phyloP scores from a whole-genome alignment of 805 yeast genomes.

The Allodekkera sacchari region DNA sequence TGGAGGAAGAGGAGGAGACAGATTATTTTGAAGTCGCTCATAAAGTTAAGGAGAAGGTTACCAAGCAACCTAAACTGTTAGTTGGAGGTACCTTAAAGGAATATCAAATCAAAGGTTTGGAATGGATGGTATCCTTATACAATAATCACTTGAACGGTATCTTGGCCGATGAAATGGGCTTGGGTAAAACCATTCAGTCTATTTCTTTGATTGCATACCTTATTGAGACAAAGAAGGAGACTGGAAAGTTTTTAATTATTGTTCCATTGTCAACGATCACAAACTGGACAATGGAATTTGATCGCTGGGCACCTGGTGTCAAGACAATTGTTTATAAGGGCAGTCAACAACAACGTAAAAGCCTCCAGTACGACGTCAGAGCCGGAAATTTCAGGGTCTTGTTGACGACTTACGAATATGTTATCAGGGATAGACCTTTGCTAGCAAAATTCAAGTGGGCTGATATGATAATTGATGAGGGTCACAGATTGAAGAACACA shows the following conservation, averaged over 20 bases:
- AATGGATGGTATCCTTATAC: conserved; percentile 60
- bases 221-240: conserved; percentile 55
- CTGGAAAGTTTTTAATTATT: conserved; percentile 67
- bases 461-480: conserved; percentile 87
- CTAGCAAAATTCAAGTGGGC: conserved; percentile 66
- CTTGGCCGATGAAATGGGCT: conserved; percentile 61
- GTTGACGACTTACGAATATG: conserved; percentile 75
- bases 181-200: conserved; percentile 68
- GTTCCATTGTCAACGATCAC: conserved; percentile 81
- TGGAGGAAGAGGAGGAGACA: conserved; percentile 41
- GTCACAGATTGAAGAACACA: conserved; percentile 81
- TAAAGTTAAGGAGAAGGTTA: conserved; percentile 56
- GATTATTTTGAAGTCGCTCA: conserved; percentile 84
- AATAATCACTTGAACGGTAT: conserved; percentile 57
- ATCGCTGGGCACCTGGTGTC: conserved; percentile 80
- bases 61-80: conserved; percentile 57
- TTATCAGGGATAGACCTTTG: conserved; percentile 67
- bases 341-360: conserved; percentile 61
- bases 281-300: conserved; percentile 80
- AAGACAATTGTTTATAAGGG: conserved; percentile 73
- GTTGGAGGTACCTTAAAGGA: conserved; percentile 77
- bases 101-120: conserved; percentile 58
- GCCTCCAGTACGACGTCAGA: conserved; percentile 54
- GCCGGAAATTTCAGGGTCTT: conserved; percentile 67
- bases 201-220: conserved; percentile 67